These are phyloP conservation scores for Hsuehochloa calcarea DNA, from an alignment of 176 grass and related monocot species.

Conservation along the genomic window DNA sequence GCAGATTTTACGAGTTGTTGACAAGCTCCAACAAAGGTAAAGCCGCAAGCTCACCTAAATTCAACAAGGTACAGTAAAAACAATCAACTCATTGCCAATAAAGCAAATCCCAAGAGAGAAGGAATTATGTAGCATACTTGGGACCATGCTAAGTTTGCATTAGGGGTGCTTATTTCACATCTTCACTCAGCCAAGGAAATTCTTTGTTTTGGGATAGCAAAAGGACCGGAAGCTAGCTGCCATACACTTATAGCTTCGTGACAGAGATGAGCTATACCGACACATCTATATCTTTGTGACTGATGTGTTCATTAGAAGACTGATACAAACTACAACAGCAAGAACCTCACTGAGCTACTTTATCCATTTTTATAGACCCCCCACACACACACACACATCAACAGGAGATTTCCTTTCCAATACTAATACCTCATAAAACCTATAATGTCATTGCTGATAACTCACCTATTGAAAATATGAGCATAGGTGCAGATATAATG, in stretches of 20 bases:
- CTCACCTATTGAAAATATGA: background rate
- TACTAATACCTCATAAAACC: background rate
- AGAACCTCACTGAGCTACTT: background rate
- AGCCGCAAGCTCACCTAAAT: background rate
- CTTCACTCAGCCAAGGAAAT: background rate
- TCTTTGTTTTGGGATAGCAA: background rate
- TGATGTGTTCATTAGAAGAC: background rate
- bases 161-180: background rate
- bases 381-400: too few species aligned
- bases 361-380: background rate
- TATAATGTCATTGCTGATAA: background rate
- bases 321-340: background rate
- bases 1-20: constrained; percentile 2
- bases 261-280: background rate
- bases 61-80: background rate
- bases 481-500: background rate
- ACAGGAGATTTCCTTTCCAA: background rate
- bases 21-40: background rate
- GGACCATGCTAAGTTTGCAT: background rate
- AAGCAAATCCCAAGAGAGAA: background rate
- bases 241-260: background rate
- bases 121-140: background rate
- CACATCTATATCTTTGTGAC: background rate
- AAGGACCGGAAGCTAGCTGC: background rate
- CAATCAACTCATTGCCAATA: background rate